Base-by-base conservation (phyloP, 1,284 basidiomycete species). In the Phellinidium pouzarii region DNA sequence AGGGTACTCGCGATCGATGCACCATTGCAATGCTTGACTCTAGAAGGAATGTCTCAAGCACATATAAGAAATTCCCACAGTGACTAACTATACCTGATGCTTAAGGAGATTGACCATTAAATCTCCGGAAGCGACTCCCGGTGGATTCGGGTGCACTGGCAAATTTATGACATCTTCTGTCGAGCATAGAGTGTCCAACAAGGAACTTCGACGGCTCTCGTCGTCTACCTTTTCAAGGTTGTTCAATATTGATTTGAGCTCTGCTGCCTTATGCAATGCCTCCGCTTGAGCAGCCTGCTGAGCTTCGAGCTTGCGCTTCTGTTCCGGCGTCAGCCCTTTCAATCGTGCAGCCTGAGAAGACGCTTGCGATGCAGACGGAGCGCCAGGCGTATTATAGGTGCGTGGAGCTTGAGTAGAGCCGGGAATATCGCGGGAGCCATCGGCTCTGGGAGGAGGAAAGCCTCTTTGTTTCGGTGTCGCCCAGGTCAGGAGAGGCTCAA, bases 1-100 rank as follows among this genome's bases (percentile, higher is more conserved):
- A 1, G 89, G 91, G 61, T 88, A 79, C 65, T 93, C 91, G 19
- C 74, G 79, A 9, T 80, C 75, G 19, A 91, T 72, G 61, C 88
- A 90, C 91, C 91, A 93, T 61, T 83, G 76, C 41, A 87, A 65
- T 0, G 78, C 84, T 77, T 90, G 85, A 56, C 71, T 80, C 87
- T 90, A 54, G 17, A 44, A 9, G 37, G 3, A 43, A 29, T 14
- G 38, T 23, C 48, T 8, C 37, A 20, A 4, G 52, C 42, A 50
- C 26, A 54, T 44, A 22, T 31, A 59, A 46, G 37, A 60, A 46
- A 48, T 52, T 34, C 11, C 2, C 9, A 34, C 3, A 14, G 14
- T 14, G 6, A 14, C 11, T 61, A 56, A 19, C 37, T 57, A 55
- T 51, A 84, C 87, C 73, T 93, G 91, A 63, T 93, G 90, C 58